Evolutionary conservation across 1,284 basidiomycete species (phyloP).

Genomic region (Puccinia novopanici): DNA sequence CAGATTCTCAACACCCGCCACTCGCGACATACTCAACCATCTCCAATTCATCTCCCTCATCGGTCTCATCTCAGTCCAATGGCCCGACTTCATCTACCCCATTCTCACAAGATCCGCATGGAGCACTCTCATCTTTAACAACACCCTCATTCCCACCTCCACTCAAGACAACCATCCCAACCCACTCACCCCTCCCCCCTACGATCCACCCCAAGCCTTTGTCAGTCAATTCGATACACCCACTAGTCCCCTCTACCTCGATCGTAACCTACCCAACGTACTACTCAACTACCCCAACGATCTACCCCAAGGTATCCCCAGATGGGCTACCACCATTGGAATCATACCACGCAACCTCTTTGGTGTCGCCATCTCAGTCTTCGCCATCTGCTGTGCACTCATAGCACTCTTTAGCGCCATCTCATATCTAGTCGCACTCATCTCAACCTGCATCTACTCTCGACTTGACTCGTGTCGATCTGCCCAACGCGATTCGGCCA

Average conservation of each 20-base stretch:
- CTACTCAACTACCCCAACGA: conserved; percentile 27
- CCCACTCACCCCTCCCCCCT: conserved; percentile 14
- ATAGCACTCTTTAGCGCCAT: conserved; percentile 3
- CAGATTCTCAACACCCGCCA: conserved; percentile 31
- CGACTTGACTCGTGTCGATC: background rate
- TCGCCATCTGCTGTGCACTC: background rate
- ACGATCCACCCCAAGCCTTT: conserved; percentile 34
- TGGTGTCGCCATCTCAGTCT: conserved; percentile 7
- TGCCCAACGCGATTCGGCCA: background rate
- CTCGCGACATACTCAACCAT: conserved; percentile 30
- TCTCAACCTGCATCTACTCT: conserved; percentile 1
- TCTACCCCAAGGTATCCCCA: conserved; percentile 22
- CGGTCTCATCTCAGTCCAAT: conserved; percentile 39
- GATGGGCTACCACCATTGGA: conserved; percentile 29
- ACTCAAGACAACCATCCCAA: background rate
- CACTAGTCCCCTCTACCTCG: conserved; percentile 30
- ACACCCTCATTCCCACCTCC: background rate
- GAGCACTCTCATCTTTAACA: conserved; percentile 37
- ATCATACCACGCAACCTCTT: conserved; percentile 19
- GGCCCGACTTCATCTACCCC: conserved; percentile 50
- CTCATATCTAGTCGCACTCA: conserved; percentile 5
- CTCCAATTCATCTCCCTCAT: conserved; percentile 40
- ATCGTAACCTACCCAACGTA: conserved; percentile 38
- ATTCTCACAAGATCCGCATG: conserved; percentile 38
- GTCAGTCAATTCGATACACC: conserved; percentile 18